These are phyloP conservation scores for Beauveria scarabaeidicola DNA, from an alignment of 2,329 filamentous ascomycete genomes.

Conservation along the genomic window DNA sequence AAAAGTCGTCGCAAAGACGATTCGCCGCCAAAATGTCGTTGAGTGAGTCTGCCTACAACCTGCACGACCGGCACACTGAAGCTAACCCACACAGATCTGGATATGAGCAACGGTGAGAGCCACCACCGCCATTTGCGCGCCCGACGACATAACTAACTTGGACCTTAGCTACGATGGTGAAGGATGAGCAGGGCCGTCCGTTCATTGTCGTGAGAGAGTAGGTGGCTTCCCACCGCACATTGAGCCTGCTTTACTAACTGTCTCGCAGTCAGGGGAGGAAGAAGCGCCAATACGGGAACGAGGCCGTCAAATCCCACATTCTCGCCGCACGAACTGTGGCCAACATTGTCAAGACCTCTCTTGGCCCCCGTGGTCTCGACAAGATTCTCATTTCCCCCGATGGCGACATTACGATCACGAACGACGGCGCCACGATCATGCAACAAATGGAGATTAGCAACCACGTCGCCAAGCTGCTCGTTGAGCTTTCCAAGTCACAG, in stretches of 20 bases:
- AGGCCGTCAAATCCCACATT: constrained; percentile 97
- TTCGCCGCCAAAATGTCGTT: constrained; percentile 15
- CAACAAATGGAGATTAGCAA: constrained; percentile 99
- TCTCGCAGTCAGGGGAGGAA: constrained; percentile 79
- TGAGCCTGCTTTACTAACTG: constrained; percentile 15
- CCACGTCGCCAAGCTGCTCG: constrained; percentile 92
- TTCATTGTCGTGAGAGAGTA: constrained; percentile 99
- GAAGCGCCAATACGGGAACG: constrained; percentile 92
- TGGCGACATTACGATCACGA: constrained; percentile 97
- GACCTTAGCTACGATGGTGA: constrained; percentile 61
- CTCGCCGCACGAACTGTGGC: constrained; percentile 92
- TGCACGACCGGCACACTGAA: not conserved
- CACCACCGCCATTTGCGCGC: constrained; percentile 5
- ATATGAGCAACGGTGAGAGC: constrained; percentile 69
- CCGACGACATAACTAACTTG: constrained; percentile 13
- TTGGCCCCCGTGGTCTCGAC: constrained; percentile 91
- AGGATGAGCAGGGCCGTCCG: constrained; percentile 93
- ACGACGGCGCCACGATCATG: constrained; percentile 96
- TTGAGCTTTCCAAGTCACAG: constrained; percentile 96
- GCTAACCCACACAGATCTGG: constrained; percentile 56
- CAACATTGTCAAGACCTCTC: constrained; percentile 93
- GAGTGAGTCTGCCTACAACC: constrained; percentile 15
- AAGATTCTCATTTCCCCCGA: constrained; percentile 99
- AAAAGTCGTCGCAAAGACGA: constrained; percentile 9
- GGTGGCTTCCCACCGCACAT: constrained; percentile 27